Evolutionary conservation across 192 early-diverging fungal species (phyloP), one percentile per base, ranked within the genome.

Genomic region (Rhizophagus clarus): DNA sequence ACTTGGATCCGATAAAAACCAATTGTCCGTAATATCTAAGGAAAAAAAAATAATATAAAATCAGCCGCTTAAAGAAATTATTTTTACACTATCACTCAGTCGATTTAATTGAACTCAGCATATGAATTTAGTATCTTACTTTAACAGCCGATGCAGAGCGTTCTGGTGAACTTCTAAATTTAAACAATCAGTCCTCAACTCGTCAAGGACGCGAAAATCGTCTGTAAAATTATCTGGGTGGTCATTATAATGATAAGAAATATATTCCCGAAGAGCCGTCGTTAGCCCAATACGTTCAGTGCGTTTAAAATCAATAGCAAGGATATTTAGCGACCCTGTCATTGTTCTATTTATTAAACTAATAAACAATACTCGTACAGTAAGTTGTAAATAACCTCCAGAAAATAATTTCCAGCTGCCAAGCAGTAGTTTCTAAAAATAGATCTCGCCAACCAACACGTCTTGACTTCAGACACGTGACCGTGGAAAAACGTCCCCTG

Each of bases 11-110:
- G 45, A 97, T 90, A 82, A 93, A 93, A 22, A 91, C 89, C 29
- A 98, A 87, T 83, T 98, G 96, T 2, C 89, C 95, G 82, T 94
- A 95, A 82, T 97, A 97, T 82, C 92, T 94, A 76, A 61, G 69
- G 22, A 61, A 66, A 2, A 34, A 47, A 32, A 34, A 26, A 47
- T 51, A 47, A 76, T 45, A 26, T 66, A 17, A 17, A 75, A 62
- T 63, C 3, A 3, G 29, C 8, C 2, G 1, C 20, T 72, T 72
- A 11, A 64, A 64, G 29, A 64, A 28, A 29, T 40, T 12, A 28
- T 7, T 14, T 14, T 3, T 29, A 28, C 0, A 11, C 28, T 10
- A 64, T 29, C 14, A 20, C 11, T 64, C 15, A 3, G 10, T 22
- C 1, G 15, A 64, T 15, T 24, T 14, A 15, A 14, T 8, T 15